Base-by-base conservation (phyloP, 73 alveolate species). In the Breviolum minutum region DNA sequence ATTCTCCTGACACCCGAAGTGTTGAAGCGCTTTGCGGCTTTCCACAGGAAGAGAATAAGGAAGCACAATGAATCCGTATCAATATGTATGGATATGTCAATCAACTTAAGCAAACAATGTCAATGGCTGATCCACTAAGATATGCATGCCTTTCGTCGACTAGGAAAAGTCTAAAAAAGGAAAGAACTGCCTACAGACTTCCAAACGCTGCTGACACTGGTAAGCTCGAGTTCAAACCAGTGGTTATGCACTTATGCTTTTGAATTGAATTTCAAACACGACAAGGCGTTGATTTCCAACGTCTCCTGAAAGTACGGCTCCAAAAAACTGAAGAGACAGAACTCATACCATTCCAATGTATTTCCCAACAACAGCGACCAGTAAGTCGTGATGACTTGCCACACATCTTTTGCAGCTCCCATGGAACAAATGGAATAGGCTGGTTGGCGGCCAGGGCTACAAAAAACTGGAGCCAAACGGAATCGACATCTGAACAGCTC, bases 271-370 rank as follows among this genome's bases (percentile, higher is more conserved):
- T 40, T 40, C 54, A 40, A 6, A 2, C 77, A 68, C 77, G n/a
- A 6, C n/a, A 68, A 2, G 77, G 17, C 77, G 0, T 29, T 0
- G 3, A 77, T 77, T 77, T 77, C 86, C 19, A n/a, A n/a, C n/a
- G 14, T 17, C 40, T 40, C 92, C 98, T 76, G 90, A 76, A 92
- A 73, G 90, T 92, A 73, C 19, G 98, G 98, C 80, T 92, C 98
- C 10, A 92, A 80, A 48, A 61, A 76, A 77, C 98, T 76, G 60
- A 32, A 76, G 54, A 92, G 66, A 60, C 89, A 73, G 66, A 74
- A 92, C 74, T 92, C 98, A 27, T 92, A 92, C 98, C 98, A 92
- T 40, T 92, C 98, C 89, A 92, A 68, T 32, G 48, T 60, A 63
- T 92, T 92, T 27, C 98, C 98, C 81, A 92, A 26, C 30, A 92